Evolutionary conservation across 2,329 filamentous ascomycete genomes (phyloP).

Genomic region (Leptographium galeiforme): DNA sequence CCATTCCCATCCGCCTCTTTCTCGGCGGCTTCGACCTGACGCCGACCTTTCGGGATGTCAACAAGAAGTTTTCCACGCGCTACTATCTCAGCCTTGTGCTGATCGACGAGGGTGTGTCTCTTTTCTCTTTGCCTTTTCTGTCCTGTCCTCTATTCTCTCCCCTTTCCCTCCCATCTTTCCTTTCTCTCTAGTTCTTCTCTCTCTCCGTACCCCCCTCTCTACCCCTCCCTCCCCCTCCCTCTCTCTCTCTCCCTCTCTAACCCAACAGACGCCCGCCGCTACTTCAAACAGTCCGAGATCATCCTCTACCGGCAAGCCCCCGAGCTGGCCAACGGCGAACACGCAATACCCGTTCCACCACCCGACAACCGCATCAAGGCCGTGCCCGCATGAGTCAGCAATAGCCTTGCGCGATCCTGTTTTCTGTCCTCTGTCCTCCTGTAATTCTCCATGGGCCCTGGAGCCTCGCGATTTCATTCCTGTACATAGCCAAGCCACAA

Average conservation of each 20-base stretch:
- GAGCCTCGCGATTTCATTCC: no score
- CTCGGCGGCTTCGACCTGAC: conserved; percentile 95
- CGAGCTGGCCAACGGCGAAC: conserved; percentile 33
- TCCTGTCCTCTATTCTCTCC: neutral
- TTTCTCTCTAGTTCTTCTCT: neutral
- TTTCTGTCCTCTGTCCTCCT: no score
- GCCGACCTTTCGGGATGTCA: conserved; percentile 96
- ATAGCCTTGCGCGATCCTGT: no score
- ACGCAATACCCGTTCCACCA: conserved; percentile 23
- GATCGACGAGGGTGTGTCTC: conserved; percentile 80
- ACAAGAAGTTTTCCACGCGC: conserved; percentile 98
- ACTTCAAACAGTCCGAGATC: conserved; percentile 99
- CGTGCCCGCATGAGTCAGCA: conserved; percentile 18
- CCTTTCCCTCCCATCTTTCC: conserved; percentile 1
- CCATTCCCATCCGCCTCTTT: conserved; percentile 93
- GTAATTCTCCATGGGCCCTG: no score
- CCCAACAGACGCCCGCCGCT: conserved; percentile 70
- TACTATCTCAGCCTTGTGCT: conserved; percentile 95
- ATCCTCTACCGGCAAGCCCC: conserved; percentile 79
- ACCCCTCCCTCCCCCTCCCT: neutral
- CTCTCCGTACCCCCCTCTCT: neutral
- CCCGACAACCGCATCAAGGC: conserved; percentile 32
- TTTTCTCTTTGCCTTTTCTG: neutral
- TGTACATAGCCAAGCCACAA: no score
- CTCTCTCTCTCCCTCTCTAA: neutral